Percentiles rank a stretch among this genome's conserved stretches.
Conservation (phyloP, 768 basidiomycete genomes). For the Mycena rebaudengoi region DNA sequence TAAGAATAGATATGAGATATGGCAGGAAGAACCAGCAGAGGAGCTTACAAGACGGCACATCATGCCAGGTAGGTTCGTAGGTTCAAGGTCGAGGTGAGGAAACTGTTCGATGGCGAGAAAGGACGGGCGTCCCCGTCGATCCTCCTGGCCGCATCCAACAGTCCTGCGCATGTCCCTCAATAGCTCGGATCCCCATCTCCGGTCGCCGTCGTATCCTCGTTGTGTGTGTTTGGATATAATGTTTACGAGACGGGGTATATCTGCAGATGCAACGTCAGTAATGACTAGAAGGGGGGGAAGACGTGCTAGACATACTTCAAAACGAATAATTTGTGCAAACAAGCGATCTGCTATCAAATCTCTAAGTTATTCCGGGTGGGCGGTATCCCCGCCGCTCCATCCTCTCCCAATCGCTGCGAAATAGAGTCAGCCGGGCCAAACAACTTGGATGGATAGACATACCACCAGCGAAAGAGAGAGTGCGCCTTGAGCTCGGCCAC, state of each 20-base stretch:
- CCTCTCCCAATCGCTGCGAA: not conserved
- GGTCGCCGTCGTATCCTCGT: not conserved
- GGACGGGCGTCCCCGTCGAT: conserved; percentile 9
- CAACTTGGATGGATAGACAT: too few species aligned
- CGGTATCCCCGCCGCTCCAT: too few species aligned
- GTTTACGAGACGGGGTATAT: too few species aligned
- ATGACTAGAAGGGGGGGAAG: too few species aligned
- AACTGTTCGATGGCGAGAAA: not conserved
- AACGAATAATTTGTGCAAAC: too few species aligned
- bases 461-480: not conserved
- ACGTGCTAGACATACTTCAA: too few species aligned
- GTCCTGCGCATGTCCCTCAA: not conserved
- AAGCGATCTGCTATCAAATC: too few species aligned
- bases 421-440: not conserved
- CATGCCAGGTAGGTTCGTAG: not conserved
- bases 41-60: not conserved
- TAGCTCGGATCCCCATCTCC: not conserved
- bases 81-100: not conserved
- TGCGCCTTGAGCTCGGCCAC: not conserved
- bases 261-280: too few species aligned
- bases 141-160: not conserved
- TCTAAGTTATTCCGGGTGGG: too few species aligned
- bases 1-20: not conserved
- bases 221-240: not conserved
- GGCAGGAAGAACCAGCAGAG: too few species aligned